Percentiles rank a stretch among this genome's conserved stretches.
Evolutionary conservation across 2,329 filamentous ascomycete genomes (phyloP).

Genomic region (Penicillium sp.): DNA sequence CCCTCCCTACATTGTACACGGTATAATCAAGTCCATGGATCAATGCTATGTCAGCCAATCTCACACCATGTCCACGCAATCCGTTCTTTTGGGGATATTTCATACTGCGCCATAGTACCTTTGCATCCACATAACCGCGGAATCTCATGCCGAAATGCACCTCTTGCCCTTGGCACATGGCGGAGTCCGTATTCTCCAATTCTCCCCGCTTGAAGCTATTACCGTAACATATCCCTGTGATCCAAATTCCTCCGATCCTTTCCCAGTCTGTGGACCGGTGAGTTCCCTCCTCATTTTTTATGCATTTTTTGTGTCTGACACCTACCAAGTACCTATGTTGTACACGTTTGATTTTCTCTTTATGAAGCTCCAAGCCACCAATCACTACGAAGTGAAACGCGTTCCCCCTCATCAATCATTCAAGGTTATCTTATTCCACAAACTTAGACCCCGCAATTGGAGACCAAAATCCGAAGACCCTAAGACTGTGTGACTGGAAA

Average conservation of each 20-base stretch:
- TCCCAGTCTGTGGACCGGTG: background rate
- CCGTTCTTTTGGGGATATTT: too few species aligned
- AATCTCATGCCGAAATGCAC: background rate
- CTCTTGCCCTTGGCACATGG: constrained; percentile 16
- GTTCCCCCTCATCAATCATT: background rate
- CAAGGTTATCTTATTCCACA: constrained; percentile 6
- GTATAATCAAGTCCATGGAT: constrained; percentile 1
- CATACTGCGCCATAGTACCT: background rate
- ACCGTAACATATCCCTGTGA: background rate
- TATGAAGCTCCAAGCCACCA: background rate
- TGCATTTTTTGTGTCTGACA: background rate
- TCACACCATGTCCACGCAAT: background rate
- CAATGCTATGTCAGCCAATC: background rate
- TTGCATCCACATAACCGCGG: background rate
- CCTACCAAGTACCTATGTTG: background rate
- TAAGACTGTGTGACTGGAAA: background rate
- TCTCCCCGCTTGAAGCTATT: constrained; percentile 2
- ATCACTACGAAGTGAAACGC: background rate
- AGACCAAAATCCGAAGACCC: background rate
- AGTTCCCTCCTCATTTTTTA: background rate
- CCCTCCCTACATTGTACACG: background rate
- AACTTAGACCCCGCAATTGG: constrained; percentile 4
- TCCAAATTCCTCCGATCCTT: constrained; percentile 23
- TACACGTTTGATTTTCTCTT: background rate
- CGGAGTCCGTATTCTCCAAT: constrained; percentile 7